Evolutionary conservation across 2,329 filamentous ascomycete species (phyloP).

Genomic region (Penicillium sp.): DNA sequence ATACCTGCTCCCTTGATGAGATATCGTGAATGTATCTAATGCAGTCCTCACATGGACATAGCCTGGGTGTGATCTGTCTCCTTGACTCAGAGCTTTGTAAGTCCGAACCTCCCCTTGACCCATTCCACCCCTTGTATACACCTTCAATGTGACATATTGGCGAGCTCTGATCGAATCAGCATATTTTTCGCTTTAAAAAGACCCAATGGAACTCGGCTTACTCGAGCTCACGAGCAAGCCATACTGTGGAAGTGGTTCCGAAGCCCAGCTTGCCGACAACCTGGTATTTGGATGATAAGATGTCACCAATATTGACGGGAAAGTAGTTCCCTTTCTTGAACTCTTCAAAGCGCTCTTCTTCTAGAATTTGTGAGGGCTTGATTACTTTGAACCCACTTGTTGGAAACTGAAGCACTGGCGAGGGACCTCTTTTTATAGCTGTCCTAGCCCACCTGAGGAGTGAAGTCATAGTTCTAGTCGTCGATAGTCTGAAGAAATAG

Average conservation of each 20-base stretch:
- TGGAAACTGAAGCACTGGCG: neutral
- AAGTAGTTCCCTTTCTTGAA: neutral
- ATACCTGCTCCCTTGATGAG: constrained; percentile 27
- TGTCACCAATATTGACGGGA: neutral
- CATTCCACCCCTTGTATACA: constrained; percentile 5
- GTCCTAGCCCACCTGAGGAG: neutral
- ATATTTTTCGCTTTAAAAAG: too few species aligned
- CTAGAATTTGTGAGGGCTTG: neutral
- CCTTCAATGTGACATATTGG: constrained; percentile 11
- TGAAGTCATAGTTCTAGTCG: neutral
- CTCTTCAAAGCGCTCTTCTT: neutral
- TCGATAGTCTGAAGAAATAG: neutral
- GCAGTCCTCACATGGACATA: constrained; percentile 7
- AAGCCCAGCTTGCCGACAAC: neutral
- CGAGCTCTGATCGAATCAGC: neutral
- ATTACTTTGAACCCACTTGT: neutral
- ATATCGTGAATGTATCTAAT: constrained; percentile 30
- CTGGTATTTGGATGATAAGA: neutral
- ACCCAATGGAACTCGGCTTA: neutral
- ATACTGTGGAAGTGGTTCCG: neutral
- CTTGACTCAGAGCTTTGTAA: neutral
- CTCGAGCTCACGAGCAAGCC: neutral
- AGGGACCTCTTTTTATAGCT: neutral
- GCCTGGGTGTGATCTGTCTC: constrained; percentile 2
- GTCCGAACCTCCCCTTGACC: constrained; percentile 5